These are phyloP conservation scores for Phymatotrichopsis omnivora DNA, from an alignment of 2,329 filamentous ascomycete species.

Conservation along the genomic window DNA sequence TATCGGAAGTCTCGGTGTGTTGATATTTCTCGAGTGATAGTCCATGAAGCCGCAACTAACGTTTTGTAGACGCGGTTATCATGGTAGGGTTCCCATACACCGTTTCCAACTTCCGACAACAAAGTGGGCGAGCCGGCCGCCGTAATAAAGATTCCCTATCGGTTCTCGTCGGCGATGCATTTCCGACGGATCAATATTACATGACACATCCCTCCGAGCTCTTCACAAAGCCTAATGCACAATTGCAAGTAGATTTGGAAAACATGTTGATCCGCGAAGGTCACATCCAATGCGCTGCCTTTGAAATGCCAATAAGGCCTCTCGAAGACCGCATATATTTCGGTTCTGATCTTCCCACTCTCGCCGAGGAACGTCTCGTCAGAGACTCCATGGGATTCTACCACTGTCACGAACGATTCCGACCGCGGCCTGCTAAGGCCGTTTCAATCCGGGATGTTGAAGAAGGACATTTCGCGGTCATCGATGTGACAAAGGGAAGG, in stretches of 20 bases:
- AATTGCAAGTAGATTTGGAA: slow-evolving; percentile 80
- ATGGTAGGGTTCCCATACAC: slow-evolving; percentile 93
- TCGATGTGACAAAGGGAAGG: slow-evolving; percentile 71
- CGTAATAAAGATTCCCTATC: slow-evolving; percentile 89
- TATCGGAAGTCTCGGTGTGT: slow-evolving; percentile 61
- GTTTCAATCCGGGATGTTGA: slow-evolving; percentile 54
- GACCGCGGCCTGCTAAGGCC: slow-evolving; percentile 69
- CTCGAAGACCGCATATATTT: slow-evolving; percentile 70
- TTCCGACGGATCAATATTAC: slow-evolving; percentile 87
- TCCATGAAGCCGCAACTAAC: background rate
- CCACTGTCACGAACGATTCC: slow-evolving; percentile 80
- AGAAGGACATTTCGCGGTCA: slow-evolving; percentile 86
- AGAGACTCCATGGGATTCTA: slow-evolving; percentile 72
- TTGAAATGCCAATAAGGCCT: slow-evolving; percentile 84
- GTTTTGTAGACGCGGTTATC: slow-evolving; percentile 63
- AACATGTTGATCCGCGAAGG: slow-evolving; percentile 89
- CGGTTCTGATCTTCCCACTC: slow-evolving; percentile 47
- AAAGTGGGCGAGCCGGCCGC: slow-evolving; percentile 84
- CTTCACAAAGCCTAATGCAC: slow-evolving; percentile 72
- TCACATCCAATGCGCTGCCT: slow-evolving; percentile 89
- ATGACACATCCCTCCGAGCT: slow-evolving; percentile 95
- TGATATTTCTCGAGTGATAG: background rate
- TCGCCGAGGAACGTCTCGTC: slow-evolving; percentile 64
- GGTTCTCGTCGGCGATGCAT: slow-evolving; percentile 78
- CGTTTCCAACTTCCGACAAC: slow-evolving; percentile 86